These are phyloP conservation scores for Stylonectria norvegica DNA, from an alignment of 2,329 filamentous ascomycete genomes.

Conservation along the genomic window DNA sequence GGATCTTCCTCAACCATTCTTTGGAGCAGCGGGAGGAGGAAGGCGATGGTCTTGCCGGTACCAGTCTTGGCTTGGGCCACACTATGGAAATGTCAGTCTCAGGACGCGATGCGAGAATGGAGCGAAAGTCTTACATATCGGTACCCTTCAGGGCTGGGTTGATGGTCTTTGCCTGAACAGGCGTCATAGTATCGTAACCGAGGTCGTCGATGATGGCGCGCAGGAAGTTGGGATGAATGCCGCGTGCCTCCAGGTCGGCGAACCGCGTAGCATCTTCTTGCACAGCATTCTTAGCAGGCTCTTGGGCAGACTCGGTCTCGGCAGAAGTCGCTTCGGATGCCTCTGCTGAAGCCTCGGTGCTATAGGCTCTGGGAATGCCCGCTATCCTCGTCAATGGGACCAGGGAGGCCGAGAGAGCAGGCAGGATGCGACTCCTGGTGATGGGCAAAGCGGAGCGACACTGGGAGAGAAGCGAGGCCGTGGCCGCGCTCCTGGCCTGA, in stretches of 20 bases:
- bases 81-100: slow-evolving; percentile 40
- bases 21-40: slow-evolving; percentile 82
- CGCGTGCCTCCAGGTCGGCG: slow-evolving; percentile 40
- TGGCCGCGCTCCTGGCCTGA: slow-evolving; percentile 32
- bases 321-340: slow-evolving; percentile 13
- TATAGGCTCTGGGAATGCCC: slow-evolving; percentile 35
- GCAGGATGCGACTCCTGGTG: slow-evolving; percentile 21
- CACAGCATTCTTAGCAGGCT: too few species aligned
- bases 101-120: background rate
- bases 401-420: slow-evolving; percentile 13
- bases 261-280: slow-evolving; percentile 39
- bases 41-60: slow-evolving; percentile 94
- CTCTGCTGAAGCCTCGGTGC: slow-evolving; percentile 35
- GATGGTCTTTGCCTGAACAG: slow-evolving; percentile 85
- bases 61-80: slow-evolving; percentile 95
- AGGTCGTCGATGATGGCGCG: slow-evolving; percentile 67
- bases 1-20: slow-evolving; percentile 67
- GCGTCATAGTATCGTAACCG: slow-evolving; percentile 82
- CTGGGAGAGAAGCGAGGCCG: slow-evolving; percentile 29
- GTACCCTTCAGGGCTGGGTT: slow-evolving; percentile 72
- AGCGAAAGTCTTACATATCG: slow-evolving; percentile 67
- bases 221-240: slow-evolving; percentile 64
- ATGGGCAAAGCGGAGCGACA: slow-evolving; percentile 25
- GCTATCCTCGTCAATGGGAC: slow-evolving; percentile 21
- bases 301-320: too few species aligned